phyloP scores from a whole-genome alignment of 495 filamentous ascomycete genomes.

The Hypoxylon lenormandii region DNA sequence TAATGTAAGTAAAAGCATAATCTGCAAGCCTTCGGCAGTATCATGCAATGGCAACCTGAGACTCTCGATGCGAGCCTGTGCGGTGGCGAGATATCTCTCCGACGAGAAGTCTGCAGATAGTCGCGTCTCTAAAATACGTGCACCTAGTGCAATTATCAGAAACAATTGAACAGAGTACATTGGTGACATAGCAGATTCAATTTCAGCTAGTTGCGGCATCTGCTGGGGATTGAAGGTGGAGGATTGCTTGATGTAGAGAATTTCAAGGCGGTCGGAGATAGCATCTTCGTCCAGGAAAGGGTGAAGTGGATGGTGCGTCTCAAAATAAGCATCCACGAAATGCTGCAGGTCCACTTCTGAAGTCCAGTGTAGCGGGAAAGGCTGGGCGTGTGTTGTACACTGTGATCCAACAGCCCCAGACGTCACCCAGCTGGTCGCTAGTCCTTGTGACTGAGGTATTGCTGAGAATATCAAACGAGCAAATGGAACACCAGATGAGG shows the following conservation, averaged over 20 bases:
- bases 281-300: conserved; percentile 60
- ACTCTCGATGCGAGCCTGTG: conserved; percentile 55
- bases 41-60: conserved; percentile 52
- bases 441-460: conserved; percentile 27
- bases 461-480: conserved; percentile 58
- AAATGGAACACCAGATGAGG: conserved; percentile 49
- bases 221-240: conserved; percentile 32
- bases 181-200: conserved; percentile 17
- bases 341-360: conserved; percentile 23
- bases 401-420: not conserved
- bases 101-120: conserved; percentile 58
- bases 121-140: conserved; percentile 56
- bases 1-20: conserved; percentile 59
- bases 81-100: conserved; percentile 61
- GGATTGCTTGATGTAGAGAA: conserved; percentile 46
- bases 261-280: conserved; percentile 53
- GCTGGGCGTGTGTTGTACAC: not conserved
- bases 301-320: conserved; percentile 57
- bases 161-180: conserved; percentile 54
- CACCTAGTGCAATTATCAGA: conserved; percentile 62
- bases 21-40: conserved; percentile 57
- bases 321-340: conserved; percentile 55
- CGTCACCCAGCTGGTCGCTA: conserved; percentile 17
- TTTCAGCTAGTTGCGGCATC: conserved; percentile 42
- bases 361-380: conserved; percentile 11